phyloP scores from a whole-genome alignment of 2,329 filamentous ascomycete species.

The Xylariaceae sp. region DNA sequence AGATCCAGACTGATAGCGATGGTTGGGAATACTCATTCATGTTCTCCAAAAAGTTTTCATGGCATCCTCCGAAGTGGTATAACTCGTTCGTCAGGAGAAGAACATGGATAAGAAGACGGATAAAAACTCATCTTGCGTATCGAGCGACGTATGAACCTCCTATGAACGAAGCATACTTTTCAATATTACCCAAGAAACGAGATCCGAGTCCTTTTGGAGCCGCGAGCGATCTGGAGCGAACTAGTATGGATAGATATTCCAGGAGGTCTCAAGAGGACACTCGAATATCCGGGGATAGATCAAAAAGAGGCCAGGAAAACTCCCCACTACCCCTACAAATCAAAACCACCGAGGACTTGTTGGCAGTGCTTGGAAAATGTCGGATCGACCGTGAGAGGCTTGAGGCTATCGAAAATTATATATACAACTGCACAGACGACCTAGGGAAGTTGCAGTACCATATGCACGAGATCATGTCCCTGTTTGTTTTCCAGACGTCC shows the following conservation, averaged over 20 bases:
- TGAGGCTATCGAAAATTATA: constrained; percentile 73
- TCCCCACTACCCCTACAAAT: constrained; percentile 44
- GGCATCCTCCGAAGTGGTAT: constrained; percentile 90
- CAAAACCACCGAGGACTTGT: constrained; percentile 60
- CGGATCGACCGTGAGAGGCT: constrained; percentile 90
- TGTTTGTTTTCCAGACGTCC: constrained; percentile 86
- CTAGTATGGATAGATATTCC: constrained; percentile 25
- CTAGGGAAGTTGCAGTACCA: constrained; percentile 66
- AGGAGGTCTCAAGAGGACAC: constrained; percentile 31
- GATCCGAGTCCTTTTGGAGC: constrained; percentile 36
- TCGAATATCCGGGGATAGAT: constrained; percentile 33
- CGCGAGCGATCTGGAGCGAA: constrained; percentile 33
- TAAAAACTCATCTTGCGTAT: constrained; percentile 51
- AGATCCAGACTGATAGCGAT: constrained; percentile 66
- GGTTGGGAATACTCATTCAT: constrained; percentile 96
- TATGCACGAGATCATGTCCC: constrained; percentile 79
- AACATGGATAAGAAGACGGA: constrained; percentile 78
- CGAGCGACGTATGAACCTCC: constrained; percentile 53
- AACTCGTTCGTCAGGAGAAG: constrained; percentile 89
- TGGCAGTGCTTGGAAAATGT: constrained; percentile 60
- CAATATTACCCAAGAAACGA: constrained; percentile 51
- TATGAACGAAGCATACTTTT: constrained; percentile 74
- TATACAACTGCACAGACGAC: constrained; percentile 71
- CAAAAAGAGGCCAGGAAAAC: constrained; percentile 32
- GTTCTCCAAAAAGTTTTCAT: constrained; percentile 67